Base-by-base conservation (phyloP, 2,329 filamentous ascomycete genomes). In the Neonectria sp. region DNA sequence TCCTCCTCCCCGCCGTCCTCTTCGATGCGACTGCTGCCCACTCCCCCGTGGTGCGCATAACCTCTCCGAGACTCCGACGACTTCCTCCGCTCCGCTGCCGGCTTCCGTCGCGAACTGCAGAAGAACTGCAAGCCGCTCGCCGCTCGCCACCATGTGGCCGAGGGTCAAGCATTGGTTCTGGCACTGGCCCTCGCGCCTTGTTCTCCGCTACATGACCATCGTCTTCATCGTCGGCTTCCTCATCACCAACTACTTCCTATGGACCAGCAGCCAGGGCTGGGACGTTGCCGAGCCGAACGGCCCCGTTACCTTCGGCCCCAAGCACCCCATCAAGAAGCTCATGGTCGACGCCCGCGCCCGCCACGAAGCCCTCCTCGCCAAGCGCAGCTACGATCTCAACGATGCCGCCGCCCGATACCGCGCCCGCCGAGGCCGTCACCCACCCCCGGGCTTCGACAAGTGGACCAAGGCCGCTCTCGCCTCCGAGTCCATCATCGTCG, bases 401-500 rank as follows among this genome's bases (percentile, higher is more conserved):
- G 82, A 85, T 15, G 86, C 88, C 6, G 88, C 90, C 0, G 80
- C 81, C 4, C 85, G 83, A 25, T 92, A 92, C 74, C 85, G 89
- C 63, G 76, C 80, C 29, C 83, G 85, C 55, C 84, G 89, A 68
- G 88, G 88, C 25, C 83, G 89, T 27, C 88, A 91, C 71, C 90
- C 89, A 2, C 90, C 90, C 4, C 90, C 89, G 0, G 88, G 87
- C n/a, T 92, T 92, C 73, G 84, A 89, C 67, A 79, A 83, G 53
- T 91, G 90, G 89, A 85, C 88, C 71, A 78, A 81, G 35, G 88
- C 87, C 63, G 89, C 89, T 7, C 72, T 79, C 24, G 81, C 86
- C 29, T 81, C 82, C 49, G 80, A 88, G 40, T 85, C 87, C n/a
- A 78, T 90, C 62, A 82, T 91, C 11, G 82, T 91, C 45, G 89